A percentile compares a stretch with the other conserved stretches of the same genome.
Conservation (phyloP, 208 protist genomes). For the Acanthamoeba rhysodes region DNA sequence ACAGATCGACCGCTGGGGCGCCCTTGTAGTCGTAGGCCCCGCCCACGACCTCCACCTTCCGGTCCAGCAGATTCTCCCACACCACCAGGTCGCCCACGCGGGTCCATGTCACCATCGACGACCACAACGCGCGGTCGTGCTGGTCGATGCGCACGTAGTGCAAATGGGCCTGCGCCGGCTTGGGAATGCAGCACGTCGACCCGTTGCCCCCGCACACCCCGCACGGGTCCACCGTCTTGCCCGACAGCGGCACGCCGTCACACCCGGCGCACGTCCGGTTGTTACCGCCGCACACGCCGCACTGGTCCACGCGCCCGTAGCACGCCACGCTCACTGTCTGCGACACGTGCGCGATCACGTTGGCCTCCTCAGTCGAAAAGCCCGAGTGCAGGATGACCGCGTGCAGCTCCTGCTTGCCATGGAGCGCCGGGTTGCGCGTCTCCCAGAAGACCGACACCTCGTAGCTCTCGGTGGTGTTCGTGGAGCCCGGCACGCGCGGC, state of each 20-base stretch:
- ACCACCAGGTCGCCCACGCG: conserved; percentile 32
- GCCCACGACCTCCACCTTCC: conserved; percentile 44
- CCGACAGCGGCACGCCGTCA: conserved; percentile 25
- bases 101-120: not conserved
- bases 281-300: conserved; percentile 60
- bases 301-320: conserved; percentile 22
- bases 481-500: not conserved
- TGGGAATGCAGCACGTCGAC: conserved; percentile 23
- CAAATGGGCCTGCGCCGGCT: not conserved
- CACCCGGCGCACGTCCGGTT: conserved; percentile 22
- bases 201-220: conserved; percentile 70
- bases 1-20: not conserved
- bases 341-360: conserved; percentile 4
- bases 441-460: conserved; percentile 20
- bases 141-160: not conserved
- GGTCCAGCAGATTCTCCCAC: conserved; percentile 59
- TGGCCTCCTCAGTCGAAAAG: conserved; percentile 18
- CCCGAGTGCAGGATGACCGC: conserved; percentile 48
- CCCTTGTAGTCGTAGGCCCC: conserved; percentile 33
- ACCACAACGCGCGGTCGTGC: not conserved
- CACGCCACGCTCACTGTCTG: conserved; percentile 5
- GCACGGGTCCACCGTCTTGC: conserved; percentile 24
- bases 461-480: not conserved
- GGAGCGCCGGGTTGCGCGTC: not conserved
- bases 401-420: conserved; percentile 30